phyloP scores from a whole-genome alignment of 2,329 filamentous ascomycete species.

The Botrytis medusae region DNA sequence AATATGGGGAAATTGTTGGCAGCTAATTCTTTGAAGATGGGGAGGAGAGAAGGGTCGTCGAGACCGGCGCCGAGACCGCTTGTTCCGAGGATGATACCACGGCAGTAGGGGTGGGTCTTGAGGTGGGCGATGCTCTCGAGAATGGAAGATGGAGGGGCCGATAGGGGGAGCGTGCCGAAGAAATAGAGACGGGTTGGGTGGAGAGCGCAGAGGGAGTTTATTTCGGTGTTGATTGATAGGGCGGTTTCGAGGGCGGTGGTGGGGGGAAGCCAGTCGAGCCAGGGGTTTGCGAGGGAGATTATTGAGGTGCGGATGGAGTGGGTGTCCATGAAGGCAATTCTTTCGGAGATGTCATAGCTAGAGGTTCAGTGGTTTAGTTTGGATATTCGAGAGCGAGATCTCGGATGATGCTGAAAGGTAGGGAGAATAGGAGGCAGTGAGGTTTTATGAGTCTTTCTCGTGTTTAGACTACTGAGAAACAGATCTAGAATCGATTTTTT shows the following conservation, averaged over 20 bases:
- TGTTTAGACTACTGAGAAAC: no score
- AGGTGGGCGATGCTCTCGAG: constrained; percentile 65
- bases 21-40: constrained; percentile 70
- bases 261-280: constrained; percentile 78
- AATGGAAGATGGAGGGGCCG: constrained; percentile 61
- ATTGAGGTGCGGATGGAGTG: constrained; percentile 82
- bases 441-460: background rate
- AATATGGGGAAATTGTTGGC: constrained; percentile 68
- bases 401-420: no score
- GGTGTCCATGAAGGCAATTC: constrained; percentile 83
- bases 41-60: constrained; percentile 72
- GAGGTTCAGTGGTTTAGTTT: background rate
- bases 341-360: constrained; percentile 63
- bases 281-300: constrained; percentile 87
- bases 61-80: constrained; percentile 76
- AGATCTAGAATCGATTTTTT: background rate
- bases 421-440: background rate
- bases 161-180: constrained; percentile 79
- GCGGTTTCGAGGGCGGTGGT: constrained; percentile 64
- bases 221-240: constrained; percentile 70
- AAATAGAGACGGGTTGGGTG: constrained; percentile 72
- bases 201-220: constrained; percentile 67
- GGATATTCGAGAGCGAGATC: no score
- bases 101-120: constrained; percentile 61
- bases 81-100: constrained; percentile 87